A percentile compares a stretch with the other conserved stretches of the same genome.
Evolutionary conservation across 73 alveolate species (phyloP).

Genomic region (Stentor coeruleus): DNA sequence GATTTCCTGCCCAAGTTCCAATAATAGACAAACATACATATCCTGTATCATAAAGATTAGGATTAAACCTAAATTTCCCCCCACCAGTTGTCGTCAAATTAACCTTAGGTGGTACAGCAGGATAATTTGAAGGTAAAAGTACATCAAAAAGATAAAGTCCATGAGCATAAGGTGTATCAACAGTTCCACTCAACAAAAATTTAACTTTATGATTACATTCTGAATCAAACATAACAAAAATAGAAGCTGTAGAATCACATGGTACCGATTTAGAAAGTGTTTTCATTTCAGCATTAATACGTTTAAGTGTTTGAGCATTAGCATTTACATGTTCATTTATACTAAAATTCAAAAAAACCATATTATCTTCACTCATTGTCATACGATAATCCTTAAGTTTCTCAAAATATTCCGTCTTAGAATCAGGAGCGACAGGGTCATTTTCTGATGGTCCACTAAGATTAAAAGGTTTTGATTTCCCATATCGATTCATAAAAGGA

Average conservation of each 20-base stretch:
- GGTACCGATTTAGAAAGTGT: slow-evolving; percentile 77
- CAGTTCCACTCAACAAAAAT: slow-evolving; percentile 73
- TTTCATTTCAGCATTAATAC: slow-evolving; percentile 54
- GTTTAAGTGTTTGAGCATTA: not conserved
- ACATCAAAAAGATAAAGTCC: slow-evolving; percentile 69
- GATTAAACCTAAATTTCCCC: slow-evolving; percentile 67
- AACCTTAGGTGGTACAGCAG: slow-evolving; percentile 65
- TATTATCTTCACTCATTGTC: not conserved
- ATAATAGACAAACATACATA: slow-evolving; percentile 64
- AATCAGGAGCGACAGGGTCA: slow-evolving; percentile 22
- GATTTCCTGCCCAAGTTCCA: slow-evolving; percentile 71
- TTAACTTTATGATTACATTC: slow-evolving; percentile 73
- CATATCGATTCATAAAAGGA: not conserved
- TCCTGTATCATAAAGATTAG: slow-evolving; percentile 68
- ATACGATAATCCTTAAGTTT: not conserved
- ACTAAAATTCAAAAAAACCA: not conserved
- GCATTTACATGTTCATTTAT: not conserved
- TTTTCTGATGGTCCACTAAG: not conserved
- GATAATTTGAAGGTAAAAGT: slow-evolving; percentile 55
- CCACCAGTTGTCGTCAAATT: slow-evolving; percentile 56
- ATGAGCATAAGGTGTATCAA: slow-evolving; percentile 78
- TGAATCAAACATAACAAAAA: slow-evolving; percentile 74
- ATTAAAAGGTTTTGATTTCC: not conserved
- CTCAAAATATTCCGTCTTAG: not conserved
- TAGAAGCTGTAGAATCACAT: slow-evolving; percentile 73